Base-by-base conservation (phyloP, 768 basidiomycete genomes). In the Podaxis sp. region DNA sequence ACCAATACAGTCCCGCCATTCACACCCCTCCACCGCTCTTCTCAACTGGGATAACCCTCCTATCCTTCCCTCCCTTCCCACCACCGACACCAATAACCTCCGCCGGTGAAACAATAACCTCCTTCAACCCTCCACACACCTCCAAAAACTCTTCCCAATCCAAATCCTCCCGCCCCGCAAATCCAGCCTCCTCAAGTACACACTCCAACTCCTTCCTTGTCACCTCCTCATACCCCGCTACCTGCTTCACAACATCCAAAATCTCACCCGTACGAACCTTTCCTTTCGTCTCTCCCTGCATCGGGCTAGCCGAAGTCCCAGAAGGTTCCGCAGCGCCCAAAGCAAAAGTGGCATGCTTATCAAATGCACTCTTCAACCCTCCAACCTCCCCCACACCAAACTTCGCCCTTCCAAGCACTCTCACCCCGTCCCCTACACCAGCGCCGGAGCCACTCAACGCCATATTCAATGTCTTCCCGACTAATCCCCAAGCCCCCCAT, bases 91-190 rank as follows among this genome's bases (percentile, higher is more conserved):
- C 49, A 52, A 13, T 19, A n/a, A 61, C 41, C 29, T 49, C 68
- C 2, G 67, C 64, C 65, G 79, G 78, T 4, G 75, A 72, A 58
- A 81, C 83, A 71, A 72, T 82, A 68, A 88, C 82, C 65, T 90
- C 90, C 72, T 87, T 91, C 64, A 93, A 74, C 59, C 82, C 85
- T 2, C 86, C 90, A 69, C 89, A 92, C 40, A 92, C 92, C 85
- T 96, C 93, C 54, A 95, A 79, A 72, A 96, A 96, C 70, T 93
- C 91, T 66, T 96, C 91, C 68, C 93, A 86, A 64, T 88, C 85
- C 52, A 97, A 75, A 27, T 82, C 81, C 29, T 74, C 73, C 67
- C 80, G 78, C 22, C 74, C 73, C 54, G 77, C 75, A 72, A 91
- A 85, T 3, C 91, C 94, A 64, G 90, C 87, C 71, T 90, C 87